Evolutionary conservation across 163 green algal genomes (phyloP).

Genomic region (Trebouxia gelatinosa): DNA sequence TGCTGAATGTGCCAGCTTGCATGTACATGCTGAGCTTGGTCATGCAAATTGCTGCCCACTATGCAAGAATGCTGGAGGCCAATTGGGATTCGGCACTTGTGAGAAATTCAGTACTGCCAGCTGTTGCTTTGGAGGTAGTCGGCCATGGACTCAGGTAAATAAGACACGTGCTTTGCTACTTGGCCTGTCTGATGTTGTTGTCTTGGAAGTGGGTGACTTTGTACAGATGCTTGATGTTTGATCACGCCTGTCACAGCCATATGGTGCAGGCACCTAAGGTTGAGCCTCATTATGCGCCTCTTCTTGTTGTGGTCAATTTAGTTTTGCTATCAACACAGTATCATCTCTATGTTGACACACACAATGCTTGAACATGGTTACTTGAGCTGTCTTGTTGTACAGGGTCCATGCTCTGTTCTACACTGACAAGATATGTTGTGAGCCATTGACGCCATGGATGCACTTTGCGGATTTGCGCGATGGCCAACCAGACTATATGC

Average conservation of each 20-base stretch:
- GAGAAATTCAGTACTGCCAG: constrained; percentile 5
- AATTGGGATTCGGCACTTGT: constrained; percentile 16
- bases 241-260: neutral
- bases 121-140: constrained; percentile 29
- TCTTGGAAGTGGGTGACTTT: neutral
- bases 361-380: neutral
- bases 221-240: constrained; percentile 2
- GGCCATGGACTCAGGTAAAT: constrained; percentile 32
- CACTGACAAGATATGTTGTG: constrained; percentile 31
- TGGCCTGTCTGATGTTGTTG: neutral
- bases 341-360: no score
- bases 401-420: constrained; percentile 32
- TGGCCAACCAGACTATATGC: constrained; percentile 27
- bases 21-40: no score
- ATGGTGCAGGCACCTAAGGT: neutral
- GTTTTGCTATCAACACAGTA: neutral
- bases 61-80: neutral
- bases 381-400: constrained; percentile 1
- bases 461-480: constrained; percentile 26
- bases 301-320: neutral
- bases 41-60: constrained; percentile 14
- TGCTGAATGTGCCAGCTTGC: no score
- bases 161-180: neutral
- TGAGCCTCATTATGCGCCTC: neutral
- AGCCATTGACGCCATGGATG: constrained; percentile 30